Base-by-base conservation (phyloP, 352 stramenopile species). In the Lagenidium sp. region DNA sequence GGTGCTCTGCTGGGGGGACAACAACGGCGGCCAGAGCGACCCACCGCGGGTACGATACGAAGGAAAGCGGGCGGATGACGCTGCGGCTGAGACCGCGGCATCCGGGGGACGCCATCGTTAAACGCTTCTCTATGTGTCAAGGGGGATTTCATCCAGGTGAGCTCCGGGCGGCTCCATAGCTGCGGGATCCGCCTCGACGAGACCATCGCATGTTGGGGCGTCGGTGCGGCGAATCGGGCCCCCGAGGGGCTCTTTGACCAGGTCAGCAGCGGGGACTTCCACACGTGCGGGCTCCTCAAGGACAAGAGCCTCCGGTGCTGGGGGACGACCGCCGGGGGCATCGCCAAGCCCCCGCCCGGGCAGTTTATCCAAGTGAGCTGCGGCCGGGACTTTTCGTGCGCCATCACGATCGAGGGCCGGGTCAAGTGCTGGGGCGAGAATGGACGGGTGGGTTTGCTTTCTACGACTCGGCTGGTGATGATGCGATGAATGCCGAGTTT, bases 81-180 rank as follows among this genome's bases (percentile, higher is more conserved):
- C n/a, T n/a, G n/a, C n/a, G n/a, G n/a, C n/a, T n/a, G n/a, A n/a
- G n/a, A n/a, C n/a, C n/a, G n/a, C n/a, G n/a, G n/a, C n/a, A n/a
- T n/a, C n/a, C n/a, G n/a, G n/a, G n/a, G n/a, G n/a, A n/a, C n/a
- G n/a, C n/a, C n/a, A n/a, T n/a, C n/a, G n/a, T n/a, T n/a, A n/a
- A n/a, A n/a, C n/a, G n/a, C n/a, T n/a, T n/a, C n/a, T n/a, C n/a
- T n/a, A n/a, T n/a, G n/a, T n/a, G n/a, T n/a, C n/a, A n/a, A 76
- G 60, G 68, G 62, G 4, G 55, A 82, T 22, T 92, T 90, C 50
- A 80, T 94, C 31, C 81, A 94, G 57, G 65, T 94, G 41, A 87
- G 70, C 42, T 66, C 53, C 2, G 81, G 81, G 0, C 61, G 77
- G 2, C 65, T 91, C 46, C 81, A 94, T 44, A 82, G 65, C 8